Conservation (phyloP, 108 stramenopile species). For the Asterionellopsis glacialis region DNA sequence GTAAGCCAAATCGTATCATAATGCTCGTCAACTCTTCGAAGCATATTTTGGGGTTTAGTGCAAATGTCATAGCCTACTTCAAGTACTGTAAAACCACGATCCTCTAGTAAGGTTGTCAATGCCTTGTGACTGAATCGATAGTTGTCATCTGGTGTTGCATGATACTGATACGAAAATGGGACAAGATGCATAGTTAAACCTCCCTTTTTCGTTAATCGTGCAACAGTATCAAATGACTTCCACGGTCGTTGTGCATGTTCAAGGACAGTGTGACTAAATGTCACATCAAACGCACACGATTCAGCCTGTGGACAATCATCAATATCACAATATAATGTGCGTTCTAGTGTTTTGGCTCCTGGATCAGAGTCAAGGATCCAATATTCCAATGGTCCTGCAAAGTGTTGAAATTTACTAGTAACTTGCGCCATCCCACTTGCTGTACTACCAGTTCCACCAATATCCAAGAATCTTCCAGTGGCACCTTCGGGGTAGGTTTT, state of each 20-base stretch:
- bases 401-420: constrained; percentile 43
- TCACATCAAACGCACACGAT: constrained; percentile 45
- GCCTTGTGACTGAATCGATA: constrained; percentile 48
- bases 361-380: constrained; percentile 44
- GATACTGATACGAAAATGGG: constrained; percentile 44
- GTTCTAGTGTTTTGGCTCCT: constrained; percentile 28
- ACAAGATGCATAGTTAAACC: constrained; percentile 45
- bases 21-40: constrained; percentile 34
- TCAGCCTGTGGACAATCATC: constrained; percentile 36
- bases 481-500: constrained; percentile 15
- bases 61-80: constrained; percentile 53
- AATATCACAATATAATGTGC: constrained; percentile 39
- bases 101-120: constrained; percentile 25
- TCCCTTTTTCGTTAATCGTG: constrained; percentile 40
- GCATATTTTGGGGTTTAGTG: constrained; percentile 28
- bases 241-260: constrained; percentile 39
- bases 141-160: constrained; percentile 50
- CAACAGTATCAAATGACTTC: constrained; percentile 43
- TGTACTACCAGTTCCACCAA: constrained; percentile 41
- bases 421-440: constrained; percentile 42
- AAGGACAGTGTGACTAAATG: constrained; percentile 43
- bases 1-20: constrained; percentile 48
- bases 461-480: constrained; percentile 37
- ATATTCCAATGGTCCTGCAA: constrained; percentile 41
- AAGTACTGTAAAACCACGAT: constrained; percentile 39